phyloP scores from a whole-genome alignment of 106 monocot species.

The Dendrobium huoshanense region DNA sequence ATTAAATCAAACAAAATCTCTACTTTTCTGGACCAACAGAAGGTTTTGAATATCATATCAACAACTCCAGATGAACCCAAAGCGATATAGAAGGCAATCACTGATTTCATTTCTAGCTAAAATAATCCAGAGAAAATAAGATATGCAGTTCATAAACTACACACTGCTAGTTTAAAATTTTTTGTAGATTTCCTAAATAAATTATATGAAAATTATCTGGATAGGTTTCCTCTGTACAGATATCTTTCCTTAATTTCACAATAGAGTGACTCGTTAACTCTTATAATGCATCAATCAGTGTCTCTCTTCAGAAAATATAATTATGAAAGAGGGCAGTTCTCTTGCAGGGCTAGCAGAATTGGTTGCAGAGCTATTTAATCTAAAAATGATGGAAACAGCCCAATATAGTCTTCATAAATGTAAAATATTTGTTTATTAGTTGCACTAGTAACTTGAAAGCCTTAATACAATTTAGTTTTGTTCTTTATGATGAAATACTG shows the following conservation, averaged over 20 bases:
- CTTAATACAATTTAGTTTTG: neutral
- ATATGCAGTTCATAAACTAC: neutral
- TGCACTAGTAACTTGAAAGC: neutral
- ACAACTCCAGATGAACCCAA: neutral
- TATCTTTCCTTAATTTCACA: neutral
- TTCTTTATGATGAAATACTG: neutral
- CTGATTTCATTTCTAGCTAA: neutral
- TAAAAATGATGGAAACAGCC: neutral
- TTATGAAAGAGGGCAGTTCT: neutral
- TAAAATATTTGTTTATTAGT: neutral
- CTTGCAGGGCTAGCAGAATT: neutral
- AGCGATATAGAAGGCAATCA: neutral
- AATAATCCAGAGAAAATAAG: neutral
- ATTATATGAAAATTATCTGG: too few species aligned
- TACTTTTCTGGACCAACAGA: neutral
- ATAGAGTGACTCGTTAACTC: neutral
- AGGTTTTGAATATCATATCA: conserved; percentile 5
- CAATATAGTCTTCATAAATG: neutral
- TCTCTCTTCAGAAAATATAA: neutral
- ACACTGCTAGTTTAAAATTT: neutral
- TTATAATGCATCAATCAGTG: neutral
- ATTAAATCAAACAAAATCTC: neutral
- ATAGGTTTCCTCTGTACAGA: neutral
- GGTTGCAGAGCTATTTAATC: neutral
- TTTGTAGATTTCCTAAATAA: too few species aligned